Base-by-base conservation (phyloP, 164 flowering plant genomes). In the Aristolochia fimbriata region DNA sequence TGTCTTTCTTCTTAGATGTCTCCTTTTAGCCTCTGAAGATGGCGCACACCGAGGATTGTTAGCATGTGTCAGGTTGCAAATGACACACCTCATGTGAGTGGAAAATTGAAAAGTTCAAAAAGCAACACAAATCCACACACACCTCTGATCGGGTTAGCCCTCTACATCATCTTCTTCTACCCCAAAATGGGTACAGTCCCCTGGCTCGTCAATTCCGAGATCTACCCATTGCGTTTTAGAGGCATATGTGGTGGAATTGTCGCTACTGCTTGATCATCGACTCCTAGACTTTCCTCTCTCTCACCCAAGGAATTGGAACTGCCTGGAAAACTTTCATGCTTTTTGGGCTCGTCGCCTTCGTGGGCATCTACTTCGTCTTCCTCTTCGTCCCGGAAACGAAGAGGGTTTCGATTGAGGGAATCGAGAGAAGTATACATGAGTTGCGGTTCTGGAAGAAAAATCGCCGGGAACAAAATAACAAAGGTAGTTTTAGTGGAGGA, bases 141-240 rank as follows among this genome's bases (percentile, higher is more conserved):
- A n/a, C n/a, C 94, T 1, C 41, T 84, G 0, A 22, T 78, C 11
- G 82, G 83, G 23, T 61, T 87, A 14, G 86, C 80, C 4, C 67
- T 80, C 1, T 81, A 84, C 73, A 83, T 87, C 70, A 78, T 82
- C 25, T 78, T 62, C 66, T 87, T 72, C 72, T 80, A 88, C 17
- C 94, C 94, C 13, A 90, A 87, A 7, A 84, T 83, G 87, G 90
- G 88, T 7, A 77, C 84, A 0, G 81, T 74, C 10, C 90, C 86
- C 10, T 84, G 94, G 90, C 78, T 81, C 11, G 83, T 87, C 43
- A 84, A 87, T 54, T 84, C 94, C 0, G 94, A 87, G 72, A 84
- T 87, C 30, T 83, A 84, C 60, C 94, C 90, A 3, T 25, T 84
- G 53, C 51, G 87, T 41, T 83, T 65, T 45, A 69, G 89, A 67